These are phyloP conservation scores for Artemisia annua DNA, from an alignment of 129 eudicot genomes.

Conservation along the genomic window DNA sequence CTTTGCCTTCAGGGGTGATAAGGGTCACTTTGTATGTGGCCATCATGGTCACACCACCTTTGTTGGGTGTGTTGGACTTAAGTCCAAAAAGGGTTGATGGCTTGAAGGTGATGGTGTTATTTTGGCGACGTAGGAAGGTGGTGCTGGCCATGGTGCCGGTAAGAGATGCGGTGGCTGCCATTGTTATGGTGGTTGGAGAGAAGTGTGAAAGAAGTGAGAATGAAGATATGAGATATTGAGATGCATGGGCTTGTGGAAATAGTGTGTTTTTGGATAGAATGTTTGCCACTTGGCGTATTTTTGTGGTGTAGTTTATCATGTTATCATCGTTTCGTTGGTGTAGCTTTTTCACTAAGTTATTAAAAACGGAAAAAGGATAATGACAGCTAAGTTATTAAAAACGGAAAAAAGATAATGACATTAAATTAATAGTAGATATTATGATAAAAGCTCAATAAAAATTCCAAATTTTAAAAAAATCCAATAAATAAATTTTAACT, in stretches of 20 bases:
- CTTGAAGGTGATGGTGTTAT: conserved; percentile 17
- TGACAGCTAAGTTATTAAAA: no score
- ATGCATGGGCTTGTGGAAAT: conserved; percentile 47
- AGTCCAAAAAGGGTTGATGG: conserved; percentile 36
- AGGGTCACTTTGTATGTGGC: conserved; percentile 68
- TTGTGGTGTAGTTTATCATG: conserved; percentile 44
- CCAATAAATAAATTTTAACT: no score
- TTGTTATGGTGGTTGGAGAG: conserved; percentile 19
- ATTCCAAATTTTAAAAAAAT: no score
- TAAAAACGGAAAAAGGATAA: no score
- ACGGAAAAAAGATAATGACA: no score
- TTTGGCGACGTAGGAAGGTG: conserved; percentile 46
- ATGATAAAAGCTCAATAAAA: no score
- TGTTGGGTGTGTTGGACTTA: conserved; percentile 12
- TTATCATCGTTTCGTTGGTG: conserved; percentile 28
- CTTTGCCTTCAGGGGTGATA: conserved; percentile 58
- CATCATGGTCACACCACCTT: conserved; percentile 48
- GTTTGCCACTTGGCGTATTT: conserved; percentile 52
- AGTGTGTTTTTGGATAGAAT: conserved; percentile 40
- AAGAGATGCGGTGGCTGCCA: conserved; percentile 44
- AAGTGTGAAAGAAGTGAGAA: conserved; percentile 4
- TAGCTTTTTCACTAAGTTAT: not conserved
- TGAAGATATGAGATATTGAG: conserved; percentile 12
- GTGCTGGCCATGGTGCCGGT: conserved; percentile 40
- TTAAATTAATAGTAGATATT: no score